Conservation (phyloP, 1,284 basidiomycete species). For the Pseudozyma sp. region DNA sequence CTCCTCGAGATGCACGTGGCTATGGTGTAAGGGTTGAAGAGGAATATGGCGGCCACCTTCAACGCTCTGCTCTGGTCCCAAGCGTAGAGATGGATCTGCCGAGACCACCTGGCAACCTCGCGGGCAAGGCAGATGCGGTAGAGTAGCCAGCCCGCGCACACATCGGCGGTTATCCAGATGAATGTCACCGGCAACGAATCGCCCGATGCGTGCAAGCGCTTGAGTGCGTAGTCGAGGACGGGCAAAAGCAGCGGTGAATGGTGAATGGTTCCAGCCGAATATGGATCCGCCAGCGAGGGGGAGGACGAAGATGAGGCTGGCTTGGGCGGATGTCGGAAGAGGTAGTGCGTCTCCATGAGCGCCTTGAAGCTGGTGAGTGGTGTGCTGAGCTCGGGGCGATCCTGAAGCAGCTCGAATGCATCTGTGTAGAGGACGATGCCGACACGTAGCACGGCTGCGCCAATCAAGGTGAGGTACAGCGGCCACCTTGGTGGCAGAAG, state of each 20-base stretch:
- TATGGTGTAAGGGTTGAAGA: conserved; percentile 88
- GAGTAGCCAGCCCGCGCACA: conserved; percentile 70
- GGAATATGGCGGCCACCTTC: conserved; percentile 71
- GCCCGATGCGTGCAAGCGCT: background rate
- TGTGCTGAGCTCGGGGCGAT: conserved; percentile 79
- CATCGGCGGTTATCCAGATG: conserved; percentile 80
- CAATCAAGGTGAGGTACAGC: conserved; percentile 20
- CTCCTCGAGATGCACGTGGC: conserved; percentile 83
- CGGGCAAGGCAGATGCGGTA: conserved; percentile 37
- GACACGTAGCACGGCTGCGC: conserved; percentile 60
- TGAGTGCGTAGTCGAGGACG: conserved; percentile 71
- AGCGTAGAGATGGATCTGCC: conserved; percentile 26
- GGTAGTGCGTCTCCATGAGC: conserved; percentile 70
- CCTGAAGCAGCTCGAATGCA: conserved; percentile 66
- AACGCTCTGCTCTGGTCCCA: conserved; percentile 48
- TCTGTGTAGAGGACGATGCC: conserved; percentile 65
- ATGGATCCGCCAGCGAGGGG: conserved; percentile 22
- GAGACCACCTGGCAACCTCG: conserved; percentile 24
- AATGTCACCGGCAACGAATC: conserved; percentile 73
- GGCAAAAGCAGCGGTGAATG: conserved; percentile 82
- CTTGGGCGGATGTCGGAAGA: conserved; percentile 29
- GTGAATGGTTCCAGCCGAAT: conserved; percentile 31
- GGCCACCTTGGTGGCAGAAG: conserved; percentile 23
- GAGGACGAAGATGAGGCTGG: conserved; percentile 11
- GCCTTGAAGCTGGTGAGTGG: conserved; percentile 80